A percentile compares a stretch with the other conserved stretches of the same genome.
These are phyloP conservation scores for Wallacemonas sp. DNA, from an alignment of 208 protist genomes.

Conservation along the genomic window DNA sequence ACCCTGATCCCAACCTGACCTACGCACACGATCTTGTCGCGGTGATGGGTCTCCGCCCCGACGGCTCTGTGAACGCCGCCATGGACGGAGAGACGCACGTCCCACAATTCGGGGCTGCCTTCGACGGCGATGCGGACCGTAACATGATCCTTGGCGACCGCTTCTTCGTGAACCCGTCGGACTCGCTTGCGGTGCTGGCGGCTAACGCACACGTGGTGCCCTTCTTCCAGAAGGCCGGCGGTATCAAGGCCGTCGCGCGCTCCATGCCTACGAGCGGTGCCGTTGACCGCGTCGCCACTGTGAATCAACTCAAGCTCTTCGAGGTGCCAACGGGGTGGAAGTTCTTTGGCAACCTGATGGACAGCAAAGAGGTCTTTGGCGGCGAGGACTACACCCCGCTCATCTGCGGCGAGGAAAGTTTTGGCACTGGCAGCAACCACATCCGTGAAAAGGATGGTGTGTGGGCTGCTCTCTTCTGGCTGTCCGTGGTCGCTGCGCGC, in stretches of 20 bases:
- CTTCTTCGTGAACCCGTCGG: slow-evolving; percentile 98
- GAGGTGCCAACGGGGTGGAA: slow-evolving; percentile 98
- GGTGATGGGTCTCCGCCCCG: slow-evolving; percentile 76
- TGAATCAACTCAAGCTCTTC: slow-evolving; percentile 71
- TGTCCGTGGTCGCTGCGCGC: slow-evolving; percentile 91
- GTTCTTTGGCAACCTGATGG: slow-evolving; percentile 99
- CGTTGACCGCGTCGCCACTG: slow-evolving; percentile 88
- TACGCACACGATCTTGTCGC: slow-evolving; percentile 95
- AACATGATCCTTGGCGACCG: slow-evolving; percentile 97
- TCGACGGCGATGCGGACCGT: slow-evolving; percentile 97
- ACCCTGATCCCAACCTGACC: slow-evolving; percentile 98
- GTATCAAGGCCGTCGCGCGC: slow-evolving; percentile 90
- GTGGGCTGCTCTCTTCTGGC: slow-evolving; percentile 97
- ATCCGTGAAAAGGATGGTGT: slow-evolving; percentile 99
- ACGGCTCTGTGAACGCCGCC: slow-evolving; percentile 36
- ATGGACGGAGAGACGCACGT: slow-evolving; percentile 17
- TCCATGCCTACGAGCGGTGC: slow-evolving; percentile 96
- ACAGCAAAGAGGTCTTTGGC: slow-evolving; percentile 71
- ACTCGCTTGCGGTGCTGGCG: slow-evolving; percentile 96
- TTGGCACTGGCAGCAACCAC: slow-evolving; percentile 97
- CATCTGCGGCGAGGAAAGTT: slow-evolving; percentile 98
- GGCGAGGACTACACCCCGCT: slow-evolving; percentile 71
- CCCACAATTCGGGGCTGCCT: slow-evolving; percentile 94
- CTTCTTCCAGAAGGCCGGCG: slow-evolving; percentile 79
- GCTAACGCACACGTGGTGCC: slow-evolving; percentile 92